Conservation (phyloP, 805 yeast genomes). For the Zygosaccharomyces pseudorouxii region DNA sequence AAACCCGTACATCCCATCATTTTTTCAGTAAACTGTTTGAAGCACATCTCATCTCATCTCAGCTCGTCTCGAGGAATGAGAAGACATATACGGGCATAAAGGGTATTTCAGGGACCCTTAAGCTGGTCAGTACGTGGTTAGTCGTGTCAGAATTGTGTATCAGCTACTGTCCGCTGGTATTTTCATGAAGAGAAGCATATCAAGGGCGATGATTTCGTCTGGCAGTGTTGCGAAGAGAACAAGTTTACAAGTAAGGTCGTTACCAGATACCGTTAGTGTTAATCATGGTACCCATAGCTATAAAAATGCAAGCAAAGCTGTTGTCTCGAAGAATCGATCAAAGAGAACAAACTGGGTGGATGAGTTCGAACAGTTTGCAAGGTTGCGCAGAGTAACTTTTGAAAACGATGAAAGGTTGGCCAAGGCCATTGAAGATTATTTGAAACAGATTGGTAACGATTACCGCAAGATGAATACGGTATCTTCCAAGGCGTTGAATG, state of each 20-base stretch:
- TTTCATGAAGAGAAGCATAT: conserved; percentile 5
- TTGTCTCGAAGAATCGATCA: conserved; percentile 6
- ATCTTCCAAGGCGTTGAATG: conserved; percentile 9
- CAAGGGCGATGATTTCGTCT: conserved; percentile 7
- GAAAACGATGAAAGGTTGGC: neutral
- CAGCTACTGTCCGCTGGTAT: neutral
- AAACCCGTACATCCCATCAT: conserved; percentile 9
- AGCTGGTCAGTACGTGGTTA: neutral
- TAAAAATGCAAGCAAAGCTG: conserved; percentile 7
- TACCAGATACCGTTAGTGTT: conserved; percentile 1
- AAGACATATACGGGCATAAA: neutral
- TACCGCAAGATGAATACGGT: conserved; percentile 8
- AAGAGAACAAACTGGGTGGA: conserved; percentile 18
- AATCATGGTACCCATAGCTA: conserved; percentile 8
- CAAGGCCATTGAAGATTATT: conserved; percentile 10
- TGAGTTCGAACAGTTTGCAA: conserved; percentile 18
- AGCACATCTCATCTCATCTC: neutral
- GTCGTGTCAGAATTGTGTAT: neutral
- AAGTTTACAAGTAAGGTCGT: conserved; percentile 1
- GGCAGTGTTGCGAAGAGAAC: conserved; percentile 6
- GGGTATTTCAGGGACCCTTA: neutral
- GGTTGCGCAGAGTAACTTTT: conserved; percentile 11
- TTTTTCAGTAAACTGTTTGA: conserved; percentile 1
- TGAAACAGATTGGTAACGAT: conserved; percentile 6
- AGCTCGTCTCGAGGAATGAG: neutral